Evolutionary conservation across 169 alveolate genomes (phyloP).

Genomic region (Plasmodium coatneyi): DNA sequence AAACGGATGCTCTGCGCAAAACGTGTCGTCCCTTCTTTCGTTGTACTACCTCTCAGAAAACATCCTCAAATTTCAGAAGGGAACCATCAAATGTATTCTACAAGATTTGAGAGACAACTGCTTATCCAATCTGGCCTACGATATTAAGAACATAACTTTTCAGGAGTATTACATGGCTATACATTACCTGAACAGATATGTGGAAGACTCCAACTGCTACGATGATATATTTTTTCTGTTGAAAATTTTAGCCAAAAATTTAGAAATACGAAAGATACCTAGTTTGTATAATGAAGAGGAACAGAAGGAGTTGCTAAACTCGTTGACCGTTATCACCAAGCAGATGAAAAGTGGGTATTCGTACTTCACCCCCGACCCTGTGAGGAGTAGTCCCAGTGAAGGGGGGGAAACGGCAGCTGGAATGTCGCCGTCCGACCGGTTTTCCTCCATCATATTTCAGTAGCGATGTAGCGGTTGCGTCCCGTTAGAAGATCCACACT

Average conservation of each 20-base stretch:
- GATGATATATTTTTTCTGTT: conserved; percentile 75
- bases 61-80: conserved; percentile 74
- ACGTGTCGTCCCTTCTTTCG: conserved; percentile 46
- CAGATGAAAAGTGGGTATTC: conserved; percentile 32
- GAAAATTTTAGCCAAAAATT: conserved; percentile 64
- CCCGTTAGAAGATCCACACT: neutral
- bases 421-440: neutral
- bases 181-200: conserved; percentile 59
- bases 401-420: neutral
- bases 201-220: conserved; percentile 75
- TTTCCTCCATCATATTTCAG: conserved; percentile 22
- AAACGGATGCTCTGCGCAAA: neutral
- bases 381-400: conserved; percentile 13
- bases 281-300: conserved; percentile 70
- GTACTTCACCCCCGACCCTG: neutral
- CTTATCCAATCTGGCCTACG: conserved; percentile 43
- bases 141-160: conserved; percentile 58
- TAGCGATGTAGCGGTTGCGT: neutral
- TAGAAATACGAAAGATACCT: conserved; percentile 72
- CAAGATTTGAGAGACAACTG: conserved; percentile 77
- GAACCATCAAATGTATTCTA: conserved; percentile 72
- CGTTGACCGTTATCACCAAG: conserved; percentile 40
- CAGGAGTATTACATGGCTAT: conserved; percentile 76
- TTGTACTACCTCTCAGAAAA: conserved; percentile 58
- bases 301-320: conserved; percentile 68